Evolutionary conservation across 2,329 filamentous ascomycete genomes (phyloP).

Genomic region (Biscogniauxia sp.): DNA sequence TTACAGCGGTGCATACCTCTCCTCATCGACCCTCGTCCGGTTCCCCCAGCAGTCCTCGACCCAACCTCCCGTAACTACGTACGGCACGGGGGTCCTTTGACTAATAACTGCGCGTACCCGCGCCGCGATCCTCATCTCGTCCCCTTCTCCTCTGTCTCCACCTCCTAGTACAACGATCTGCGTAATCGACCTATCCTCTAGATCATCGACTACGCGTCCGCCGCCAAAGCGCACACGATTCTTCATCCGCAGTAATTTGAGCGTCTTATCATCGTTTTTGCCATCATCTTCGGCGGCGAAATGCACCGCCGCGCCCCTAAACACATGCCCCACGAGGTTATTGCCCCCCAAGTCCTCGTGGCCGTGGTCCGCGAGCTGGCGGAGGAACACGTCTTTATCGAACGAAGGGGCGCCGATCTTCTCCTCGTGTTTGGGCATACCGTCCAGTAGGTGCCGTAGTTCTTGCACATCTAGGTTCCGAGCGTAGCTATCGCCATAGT

Average conservation of each 20-base stretch:
- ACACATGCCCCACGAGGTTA: slow-evolving; percentile 50
- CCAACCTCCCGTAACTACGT: slow-evolving; percentile 71
- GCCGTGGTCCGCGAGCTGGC: slow-evolving; percentile 55
- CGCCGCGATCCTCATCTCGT: slow-evolving; percentile 40
- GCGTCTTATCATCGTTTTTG: not conserved
- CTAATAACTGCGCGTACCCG: slow-evolving; percentile 48
- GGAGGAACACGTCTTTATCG: slow-evolving; percentile 46
- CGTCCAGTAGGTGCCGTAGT: slow-evolving; percentile 49
- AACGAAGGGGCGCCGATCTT: slow-evolving; percentile 39
- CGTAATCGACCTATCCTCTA: slow-evolving; percentile 58
- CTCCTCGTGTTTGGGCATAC: slow-evolving; percentile 47
- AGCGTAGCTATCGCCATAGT: slow-evolving; percentile 79
- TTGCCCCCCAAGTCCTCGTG: slow-evolving; percentile 43
- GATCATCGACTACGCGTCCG: slow-evolving; percentile 52
- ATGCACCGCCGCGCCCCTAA: slow-evolving; percentile 44
- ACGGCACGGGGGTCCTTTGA: slow-evolving; percentile 53
- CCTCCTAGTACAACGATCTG: slow-evolving; percentile 65
- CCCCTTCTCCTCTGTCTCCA: slow-evolving; percentile 24
- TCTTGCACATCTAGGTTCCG: slow-evolving; percentile 66
- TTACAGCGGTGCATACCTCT: slow-evolving; percentile 45
- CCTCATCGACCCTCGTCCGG: slow-evolving; percentile 76
- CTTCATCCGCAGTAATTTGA: slow-evolving; percentile 43
- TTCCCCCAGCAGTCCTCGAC: slow-evolving; percentile 78
- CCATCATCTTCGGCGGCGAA: slow-evolving; percentile 35
- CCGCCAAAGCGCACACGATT: slow-evolving; percentile 68